Percentiles rank a stretch among this genome's conserved stretches.
These are phyloP conservation scores for Fusarium tanahbumbuense DNA, from an alignment of 2,329 filamentous ascomycete species.

Conservation along the genomic window DNA sequence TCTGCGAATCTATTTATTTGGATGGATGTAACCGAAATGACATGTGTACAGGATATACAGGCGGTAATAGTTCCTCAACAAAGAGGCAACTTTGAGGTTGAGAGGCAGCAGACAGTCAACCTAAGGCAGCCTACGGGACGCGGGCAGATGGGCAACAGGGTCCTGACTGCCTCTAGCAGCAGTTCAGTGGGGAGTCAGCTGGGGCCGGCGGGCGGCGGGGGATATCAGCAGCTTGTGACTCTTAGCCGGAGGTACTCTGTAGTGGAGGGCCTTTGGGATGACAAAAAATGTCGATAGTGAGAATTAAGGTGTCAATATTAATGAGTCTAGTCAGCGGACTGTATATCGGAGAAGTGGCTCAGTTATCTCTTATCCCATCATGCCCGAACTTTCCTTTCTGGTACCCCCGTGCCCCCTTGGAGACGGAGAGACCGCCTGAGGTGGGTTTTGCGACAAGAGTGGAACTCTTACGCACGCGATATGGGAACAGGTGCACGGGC, in stretches of 20 bases:
- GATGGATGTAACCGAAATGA: background rate
- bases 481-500: conserved; percentile 24
- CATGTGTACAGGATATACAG: background rate
- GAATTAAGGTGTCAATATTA: background rate
- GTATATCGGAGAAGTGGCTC: background rate
- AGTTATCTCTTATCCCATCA: background rate
- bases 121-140: background rate
- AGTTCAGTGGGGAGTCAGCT: conserved; percentile 34
- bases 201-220: conserved; percentile 34
- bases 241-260: background rate
- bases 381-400: background rate
- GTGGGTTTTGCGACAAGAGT: conserved; percentile 12
- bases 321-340: background rate
- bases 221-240: conserved; percentile 35
- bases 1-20: conserved; percentile 2
- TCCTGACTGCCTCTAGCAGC: conserved; percentile 17
- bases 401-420: background rate
- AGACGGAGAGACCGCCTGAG: conserved; percentile 4
- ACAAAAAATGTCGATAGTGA: background rate
- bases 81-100: conserved; percentile 24
- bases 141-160: conserved; percentile 17
- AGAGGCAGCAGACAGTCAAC: conserved; percentile 19
- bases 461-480: conserved; percentile 27
- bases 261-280: background rate
- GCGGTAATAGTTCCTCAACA: conserved; percentile 6